Evolutionary conservation across 495 filamentous ascomycete genomes (phyloP).

Genomic region (Podospora anserina): DNA sequence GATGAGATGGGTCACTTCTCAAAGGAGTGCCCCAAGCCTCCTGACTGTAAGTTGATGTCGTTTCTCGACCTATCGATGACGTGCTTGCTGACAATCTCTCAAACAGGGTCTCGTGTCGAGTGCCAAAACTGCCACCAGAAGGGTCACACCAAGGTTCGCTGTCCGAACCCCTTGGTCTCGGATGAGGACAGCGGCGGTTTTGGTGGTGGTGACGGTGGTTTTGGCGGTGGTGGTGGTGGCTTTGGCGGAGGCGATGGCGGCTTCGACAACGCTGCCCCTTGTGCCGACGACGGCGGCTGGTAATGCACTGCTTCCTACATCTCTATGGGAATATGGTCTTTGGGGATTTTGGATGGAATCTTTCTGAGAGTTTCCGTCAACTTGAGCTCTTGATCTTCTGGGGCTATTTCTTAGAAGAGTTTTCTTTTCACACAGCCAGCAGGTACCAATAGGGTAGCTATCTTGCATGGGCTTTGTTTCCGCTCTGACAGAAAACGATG

Average conservation of each 20-base stretch:
- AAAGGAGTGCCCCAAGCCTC: conserved; percentile 73
- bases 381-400: neutral
- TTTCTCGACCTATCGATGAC: neutral
- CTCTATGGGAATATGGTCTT: neutral
- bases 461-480: neutral
- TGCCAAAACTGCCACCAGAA: conserved; percentile 74
- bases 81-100: conserved; percentile 27
- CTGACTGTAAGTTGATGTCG: conserved; percentile 54
- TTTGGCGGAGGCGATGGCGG: conserved; percentile 3
- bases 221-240: conserved; percentile 9
- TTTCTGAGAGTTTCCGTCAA: neutral
- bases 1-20: conserved; percentile 64
- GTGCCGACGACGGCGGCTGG: conserved; percentile 18
- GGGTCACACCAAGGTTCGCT: conserved; percentile 66
- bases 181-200: conserved; percentile 26
- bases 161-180: conserved; percentile 47
- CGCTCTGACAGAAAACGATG: neutral
- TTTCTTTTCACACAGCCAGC: neutral
- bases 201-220: conserved; percentile 7
- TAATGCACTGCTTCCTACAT: conserved; percentile 10
- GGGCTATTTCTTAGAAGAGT: neutral
- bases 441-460: neutral
- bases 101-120: conserved; percentile 58
- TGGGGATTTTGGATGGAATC: neutral
- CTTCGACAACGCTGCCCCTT: conserved; percentile 8